Evolutionary conservation across 2,329 filamentous ascomycete species (phyloP).

Genomic region (Penicillium sp.): DNA sequence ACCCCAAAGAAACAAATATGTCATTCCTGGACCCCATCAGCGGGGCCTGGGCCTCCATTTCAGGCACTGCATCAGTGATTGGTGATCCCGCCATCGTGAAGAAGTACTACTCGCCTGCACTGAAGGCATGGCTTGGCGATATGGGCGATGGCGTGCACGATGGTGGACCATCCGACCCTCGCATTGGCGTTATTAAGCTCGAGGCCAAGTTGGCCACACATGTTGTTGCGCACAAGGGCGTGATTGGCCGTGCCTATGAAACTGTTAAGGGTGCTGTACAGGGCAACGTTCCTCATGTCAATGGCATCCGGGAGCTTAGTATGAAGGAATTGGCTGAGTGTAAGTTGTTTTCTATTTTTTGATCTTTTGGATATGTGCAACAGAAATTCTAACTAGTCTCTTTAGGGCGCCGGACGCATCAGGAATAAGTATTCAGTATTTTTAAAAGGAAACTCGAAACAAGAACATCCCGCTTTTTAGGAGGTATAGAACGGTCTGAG

Average conservation of each 20-base stretch:
- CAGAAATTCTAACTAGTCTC: conserved; percentile 5
- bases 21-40: conserved; percentile 70
- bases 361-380: background rate
- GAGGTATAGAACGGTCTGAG: background rate
- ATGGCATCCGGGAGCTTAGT: conserved; percentile 72
- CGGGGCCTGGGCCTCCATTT: conserved; percentile 84
- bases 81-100: conserved; percentile 67
- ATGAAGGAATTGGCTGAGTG: conserved; percentile 66
- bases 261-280: conserved; percentile 73
- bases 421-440: conserved; percentile 14
- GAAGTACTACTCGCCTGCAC: conserved; percentile 70
- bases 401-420: conserved; percentile 34
- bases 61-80: conserved; percentile 68
- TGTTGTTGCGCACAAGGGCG: conserved; percentile 61
- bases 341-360: conserved; percentile 22
- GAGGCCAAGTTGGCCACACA: conserved; percentile 72
- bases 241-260: conserved; percentile 65
- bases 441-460: background rate
- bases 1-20: conserved; percentile 73
- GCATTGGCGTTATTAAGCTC: conserved; percentile 78
- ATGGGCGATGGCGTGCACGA: conserved; percentile 81
- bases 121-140: conserved; percentile 87
- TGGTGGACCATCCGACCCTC: conserved; percentile 75
- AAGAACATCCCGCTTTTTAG: rapidly evolving
- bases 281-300: conserved; percentile 69